These are phyloP conservation scores for Carallia brachiata DNA, from an alignment of 345 rosid genomes.

Conservation along the genomic window DNA sequence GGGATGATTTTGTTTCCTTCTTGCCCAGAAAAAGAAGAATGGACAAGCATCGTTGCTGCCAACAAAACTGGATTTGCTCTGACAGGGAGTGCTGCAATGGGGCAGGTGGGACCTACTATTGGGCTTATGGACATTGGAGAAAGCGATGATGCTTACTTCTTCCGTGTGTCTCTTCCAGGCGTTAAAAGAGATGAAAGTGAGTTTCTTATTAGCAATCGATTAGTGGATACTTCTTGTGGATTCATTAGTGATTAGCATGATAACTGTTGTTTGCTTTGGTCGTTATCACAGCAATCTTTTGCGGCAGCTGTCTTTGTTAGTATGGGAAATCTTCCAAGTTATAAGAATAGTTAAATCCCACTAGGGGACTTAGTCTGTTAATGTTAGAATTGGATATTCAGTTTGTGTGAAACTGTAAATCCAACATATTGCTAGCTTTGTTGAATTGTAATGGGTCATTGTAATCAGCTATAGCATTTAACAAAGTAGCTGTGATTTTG, in stretches of 20 bases:
- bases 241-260: not conserved
- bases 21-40: not conserved
- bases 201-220: conserved; percentile 1
- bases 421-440: too few relatives aligned
- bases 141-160: conserved; percentile 18
- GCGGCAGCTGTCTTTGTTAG: too few relatives aligned
- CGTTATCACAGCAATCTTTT: too few relatives aligned
- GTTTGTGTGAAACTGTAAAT: too few relatives aligned
- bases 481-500: too few relatives aligned
- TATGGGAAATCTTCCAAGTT: too few relatives aligned
- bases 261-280: not conserved
- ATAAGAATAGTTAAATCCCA: too few relatives aligned
- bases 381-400: too few relatives aligned
- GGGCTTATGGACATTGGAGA: conserved; percentile 21
- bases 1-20: conserved; percentile 8
- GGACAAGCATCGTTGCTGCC: not conserved
- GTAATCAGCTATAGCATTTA: too few relatives aligned
- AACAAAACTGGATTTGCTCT: not conserved
- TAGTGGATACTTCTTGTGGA: not conserved
- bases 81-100: conserved; percentile 19
- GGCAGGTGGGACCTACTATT: conserved; percentile 5
- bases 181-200: conserved; percentile 15
- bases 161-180: conserved; percentile 20
- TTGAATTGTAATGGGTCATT: too few relatives aligned
- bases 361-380: too few relatives aligned